phyloP scores from a whole-genome alignment of 192 early-diverging fungal genomes.

The Coemansia sp. region DNA sequence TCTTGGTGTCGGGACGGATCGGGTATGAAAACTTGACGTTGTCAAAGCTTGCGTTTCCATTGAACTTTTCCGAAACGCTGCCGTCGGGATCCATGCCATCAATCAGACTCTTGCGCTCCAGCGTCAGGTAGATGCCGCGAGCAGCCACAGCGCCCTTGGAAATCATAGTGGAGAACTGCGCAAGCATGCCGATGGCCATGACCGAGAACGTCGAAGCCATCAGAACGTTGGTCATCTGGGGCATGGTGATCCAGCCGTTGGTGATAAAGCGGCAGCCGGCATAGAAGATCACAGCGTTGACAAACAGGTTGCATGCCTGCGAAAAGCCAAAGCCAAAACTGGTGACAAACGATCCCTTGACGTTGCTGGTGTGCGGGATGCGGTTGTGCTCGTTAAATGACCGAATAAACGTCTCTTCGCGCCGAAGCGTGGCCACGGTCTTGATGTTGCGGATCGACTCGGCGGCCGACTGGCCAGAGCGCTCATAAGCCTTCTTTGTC shows the following conservation, averaged over 20 bases:
- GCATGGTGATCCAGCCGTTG: slow-evolving; percentile 50
- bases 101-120: slow-evolving; percentile 56
- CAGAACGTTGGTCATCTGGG: slow-evolving; percentile 43
- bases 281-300: slow-evolving; percentile 62
- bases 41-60: slow-evolving; percentile 30
- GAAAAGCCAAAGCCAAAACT: slow-evolving; percentile 57
- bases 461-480: slow-evolving; percentile 68
- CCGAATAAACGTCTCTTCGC: slow-evolving; percentile 55
- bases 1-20: slow-evolving; percentile 38
- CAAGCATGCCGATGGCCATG: slow-evolving; percentile 58
- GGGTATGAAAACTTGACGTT: slow-evolving; percentile 44
- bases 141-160: slow-evolving; percentile 61
- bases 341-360: slow-evolving; percentile 45
- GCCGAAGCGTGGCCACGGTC: slow-evolving; percentile 76
- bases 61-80: slow-evolving; percentile 14
- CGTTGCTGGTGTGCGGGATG: slow-evolving; percentile 47
- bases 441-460: slow-evolving; percentile 84
- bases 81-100: slow-evolving; percentile 44
- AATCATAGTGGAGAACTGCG: slow-evolving; percentile 56
- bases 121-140: slow-evolving; percentile 53
- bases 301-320: slow-evolving; percentile 57
- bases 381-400: slow-evolving; percentile 51
- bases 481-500: slow-evolving; percentile 66
- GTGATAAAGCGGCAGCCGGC: slow-evolving; percentile 57
- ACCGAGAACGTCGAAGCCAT: slow-evolving; percentile 61